A percentile compares a stretch with the other conserved stretches of the same genome.
These are phyloP conservation scores for Breviolum minutum DNA, from an alignment of 73 alveolate genomes.

Conservation along the genomic window DNA sequence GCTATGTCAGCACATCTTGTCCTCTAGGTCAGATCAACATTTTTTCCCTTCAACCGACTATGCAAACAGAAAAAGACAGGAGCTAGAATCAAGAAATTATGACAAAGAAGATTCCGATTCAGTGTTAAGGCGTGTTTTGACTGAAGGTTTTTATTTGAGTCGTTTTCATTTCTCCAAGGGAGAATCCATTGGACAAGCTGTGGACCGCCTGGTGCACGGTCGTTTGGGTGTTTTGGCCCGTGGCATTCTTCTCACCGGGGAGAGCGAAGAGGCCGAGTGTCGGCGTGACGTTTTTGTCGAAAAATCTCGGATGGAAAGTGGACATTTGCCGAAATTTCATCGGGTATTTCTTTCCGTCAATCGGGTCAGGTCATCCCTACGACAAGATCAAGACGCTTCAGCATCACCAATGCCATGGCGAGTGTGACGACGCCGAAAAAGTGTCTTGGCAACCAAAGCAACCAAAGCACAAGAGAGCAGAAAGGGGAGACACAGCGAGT, in stretches of 20 bases:
- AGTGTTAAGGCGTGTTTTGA: too few species aligned
- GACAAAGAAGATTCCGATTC: too few species aligned
- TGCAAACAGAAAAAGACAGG: too few species aligned
- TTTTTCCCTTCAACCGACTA: too few species aligned
- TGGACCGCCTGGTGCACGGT: conserved; percentile 36
- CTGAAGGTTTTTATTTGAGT: too few species aligned
- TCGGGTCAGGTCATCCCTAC: conserved; percentile 19
- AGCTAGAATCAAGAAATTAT: too few species aligned
- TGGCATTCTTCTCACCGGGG: conserved; percentile 27
- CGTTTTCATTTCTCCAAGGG: not conserved
- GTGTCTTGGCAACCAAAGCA: not conserved
- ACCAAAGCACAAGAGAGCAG: not conserved
- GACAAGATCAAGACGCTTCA: conserved; percentile 9
- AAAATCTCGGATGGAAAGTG: too few species aligned
- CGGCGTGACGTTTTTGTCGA: too few species aligned
- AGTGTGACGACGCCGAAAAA: not conserved
- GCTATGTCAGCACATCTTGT: not conserved
- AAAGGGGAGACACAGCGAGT: too few species aligned
- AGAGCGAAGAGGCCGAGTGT: conserved; percentile 8
- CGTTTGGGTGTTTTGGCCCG: conserved; percentile 1
- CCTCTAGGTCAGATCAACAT: too few species aligned
- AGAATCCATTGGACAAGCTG: not conserved
- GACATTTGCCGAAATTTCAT: too few species aligned
- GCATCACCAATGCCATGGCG: conserved; percentile 34
- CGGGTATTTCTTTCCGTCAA: too few species aligned